Conservation (phyloP, 768 basidiomycete genomes). For the Agrocybe chaxingu region DNA sequence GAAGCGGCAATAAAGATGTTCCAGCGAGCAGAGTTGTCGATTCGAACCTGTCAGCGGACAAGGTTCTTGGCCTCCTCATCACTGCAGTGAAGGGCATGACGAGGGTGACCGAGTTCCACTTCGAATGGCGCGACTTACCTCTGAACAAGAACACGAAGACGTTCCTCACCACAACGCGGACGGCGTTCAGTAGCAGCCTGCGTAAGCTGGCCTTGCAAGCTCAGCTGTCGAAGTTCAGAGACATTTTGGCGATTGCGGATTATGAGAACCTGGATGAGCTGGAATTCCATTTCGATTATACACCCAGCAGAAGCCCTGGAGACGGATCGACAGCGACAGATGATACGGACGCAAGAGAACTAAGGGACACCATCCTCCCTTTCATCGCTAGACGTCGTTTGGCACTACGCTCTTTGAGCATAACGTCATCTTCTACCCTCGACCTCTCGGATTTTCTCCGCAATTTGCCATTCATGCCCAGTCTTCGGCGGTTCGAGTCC, state of each 20-base stretch:
- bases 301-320: neutral
- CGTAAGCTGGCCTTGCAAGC: conserved; percentile 31
- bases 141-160: conserved; percentile 23
- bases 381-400: conserved; percentile 26
- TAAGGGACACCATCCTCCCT: conserved; percentile 24
- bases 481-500: conserved; percentile 20
- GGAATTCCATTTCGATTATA: conserved; percentile 31
- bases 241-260: conserved; percentile 24
- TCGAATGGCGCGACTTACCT: conserved; percentile 37
- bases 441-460: conserved; percentile 32
- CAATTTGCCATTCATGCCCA: conserved; percentile 22
- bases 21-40: conserved; percentile 4
- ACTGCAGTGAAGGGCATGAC: conserved; percentile 30
- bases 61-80: conserved; percentile 28
- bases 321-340: neutral
- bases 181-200: conserved; percentile 26
- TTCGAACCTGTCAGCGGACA: conserved; percentile 11
- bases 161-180: conserved; percentile 25
- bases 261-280: conserved; percentile 30
- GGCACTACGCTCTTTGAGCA: conserved; percentile 25
- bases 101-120: conserved; percentile 28
- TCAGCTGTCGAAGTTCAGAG: conserved; percentile 27
- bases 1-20: neutral
- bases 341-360: conserved; percentile 11
- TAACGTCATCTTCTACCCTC: conserved; percentile 26